Percentiles rank a stretch among this genome's conserved stretches.
Evolutionary conservation across 805 yeast genomes (phyloP).

Genomic region (Peterozyma xylosa): DNA sequence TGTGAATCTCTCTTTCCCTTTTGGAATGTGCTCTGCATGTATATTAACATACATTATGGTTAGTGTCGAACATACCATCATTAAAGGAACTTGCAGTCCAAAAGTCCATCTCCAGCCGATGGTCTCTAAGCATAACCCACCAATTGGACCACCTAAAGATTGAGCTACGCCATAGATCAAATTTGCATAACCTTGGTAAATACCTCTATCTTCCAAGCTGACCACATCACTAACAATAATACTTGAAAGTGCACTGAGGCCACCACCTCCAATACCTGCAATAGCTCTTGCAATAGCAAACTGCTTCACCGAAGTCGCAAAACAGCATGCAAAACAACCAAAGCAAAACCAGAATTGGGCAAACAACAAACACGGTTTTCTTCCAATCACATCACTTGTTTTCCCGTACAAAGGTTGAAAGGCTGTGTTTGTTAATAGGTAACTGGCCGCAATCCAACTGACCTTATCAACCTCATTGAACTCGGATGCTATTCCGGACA

Average conservation of each 20-base stretch:
- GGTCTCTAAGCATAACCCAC: conserved; percentile 28
- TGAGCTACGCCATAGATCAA: conserved; percentile 30
- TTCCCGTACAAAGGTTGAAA: conserved; percentile 73
- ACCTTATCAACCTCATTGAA: conserved; percentile 42
- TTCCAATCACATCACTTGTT: conserved; percentile 57
- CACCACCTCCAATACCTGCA: conserved; percentile 56
- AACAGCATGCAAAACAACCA: conserved; percentile 35
- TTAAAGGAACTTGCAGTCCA: conserved; percentile 30
- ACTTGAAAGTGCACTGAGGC: conserved; percentile 40
- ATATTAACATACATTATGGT: conserved; percentile 25
- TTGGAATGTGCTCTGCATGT: conserved; percentile 19
- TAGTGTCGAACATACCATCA: conserved; percentile 18
- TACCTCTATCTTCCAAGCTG: conserved; percentile 43
- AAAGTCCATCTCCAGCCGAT: conserved; percentile 41
- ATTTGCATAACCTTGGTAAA: conserved; percentile 44
- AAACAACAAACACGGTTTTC: conserved; percentile 34
- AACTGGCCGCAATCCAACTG: conserved; percentile 70
- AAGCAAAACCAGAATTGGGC: conserved; percentile 37
- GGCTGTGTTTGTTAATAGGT: conserved; percentile 60
- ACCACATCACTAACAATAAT: conserved; percentile 51
- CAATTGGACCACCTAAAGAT: conserved; percentile 35
- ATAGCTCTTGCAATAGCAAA: conserved; percentile 43
- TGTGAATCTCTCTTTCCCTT: conserved; percentile 20
- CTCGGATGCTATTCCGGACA: conserved; percentile 53
- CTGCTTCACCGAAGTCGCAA: conserved; percentile 32